Evolutionary conservation across 164 flowering plant genomes (phyloP).

Genomic region (Piper betle): DNA sequence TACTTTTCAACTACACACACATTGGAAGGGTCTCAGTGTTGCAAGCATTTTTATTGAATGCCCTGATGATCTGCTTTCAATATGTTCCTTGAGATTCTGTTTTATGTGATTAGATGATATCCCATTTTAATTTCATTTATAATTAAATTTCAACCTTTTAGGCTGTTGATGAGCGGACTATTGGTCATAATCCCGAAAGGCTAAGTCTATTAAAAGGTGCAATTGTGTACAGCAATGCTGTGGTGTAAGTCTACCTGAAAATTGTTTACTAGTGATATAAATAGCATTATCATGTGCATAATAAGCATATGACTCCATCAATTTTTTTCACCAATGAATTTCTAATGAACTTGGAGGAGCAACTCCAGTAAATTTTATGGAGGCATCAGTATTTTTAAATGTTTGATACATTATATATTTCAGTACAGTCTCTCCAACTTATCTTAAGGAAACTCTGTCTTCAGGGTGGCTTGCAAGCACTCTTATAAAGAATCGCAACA

Average conservation of each 20-base stretch:
- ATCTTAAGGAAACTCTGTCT: constrained; percentile 48
- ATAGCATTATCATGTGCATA: too few species aligned
- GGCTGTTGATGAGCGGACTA: constrained; percentile 68
- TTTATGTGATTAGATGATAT: neutral
- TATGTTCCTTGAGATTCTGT: neutral
- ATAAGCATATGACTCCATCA: too few species aligned
- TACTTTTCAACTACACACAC: too few species aligned
- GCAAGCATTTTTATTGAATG: too few species aligned
- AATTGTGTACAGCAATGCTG: constrained; percentile 53
- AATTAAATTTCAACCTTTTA: constrained; percentile 9
- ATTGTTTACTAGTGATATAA: too few species aligned
- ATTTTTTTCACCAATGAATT: too few species aligned
- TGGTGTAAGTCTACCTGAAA: constrained; percentile 35
- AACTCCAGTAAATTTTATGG: too few species aligned
- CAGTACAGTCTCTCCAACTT: constrained; percentile 69
- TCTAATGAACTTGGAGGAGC: too few species aligned
- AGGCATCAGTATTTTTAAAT: constrained; percentile 3
- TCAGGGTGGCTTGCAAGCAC: constrained; percentile 60
- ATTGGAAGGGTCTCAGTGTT: too few species aligned
- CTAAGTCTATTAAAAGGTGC: constrained; percentile 58
- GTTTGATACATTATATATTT: constrained; percentile 17
- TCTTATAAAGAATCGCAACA: constrained; percentile 36
- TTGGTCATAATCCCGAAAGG: constrained; percentile 65
- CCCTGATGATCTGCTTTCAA: too few species aligned
- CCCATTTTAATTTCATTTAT: neutral